These are phyloP conservation scores for Pseudodiploospora longispora DNA, from an alignment of 2,329 filamentous ascomycete genomes.

Conservation along the genomic window DNA sequence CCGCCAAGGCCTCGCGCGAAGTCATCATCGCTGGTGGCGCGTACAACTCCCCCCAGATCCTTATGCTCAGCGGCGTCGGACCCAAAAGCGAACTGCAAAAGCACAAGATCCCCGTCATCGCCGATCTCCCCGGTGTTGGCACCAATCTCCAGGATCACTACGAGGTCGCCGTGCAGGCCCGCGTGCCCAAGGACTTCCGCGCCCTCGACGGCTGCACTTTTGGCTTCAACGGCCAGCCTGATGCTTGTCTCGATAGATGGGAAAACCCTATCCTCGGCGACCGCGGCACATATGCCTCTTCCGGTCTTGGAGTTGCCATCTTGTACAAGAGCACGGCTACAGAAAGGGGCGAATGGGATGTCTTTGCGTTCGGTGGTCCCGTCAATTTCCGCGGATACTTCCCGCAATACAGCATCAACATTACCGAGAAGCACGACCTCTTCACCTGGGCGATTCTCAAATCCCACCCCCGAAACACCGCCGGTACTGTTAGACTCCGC, in stretches of 20 bases:
- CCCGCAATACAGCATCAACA: conserved; percentile 42
- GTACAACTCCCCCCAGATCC: conserved; percentile 45
- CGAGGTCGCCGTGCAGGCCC: conserved; percentile 30
- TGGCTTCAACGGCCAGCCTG: conserved; percentile 17
- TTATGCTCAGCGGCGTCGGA: conserved; percentile 43
- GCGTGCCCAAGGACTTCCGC: conserved; percentile 14
- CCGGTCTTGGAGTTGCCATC: conserved; percentile 45
- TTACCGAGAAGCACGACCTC: conserved; percentile 33
- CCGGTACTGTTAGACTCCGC: conserved; percentile 51
- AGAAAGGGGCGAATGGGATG: conserved; percentile 34
- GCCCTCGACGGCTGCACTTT: conserved; percentile 24
- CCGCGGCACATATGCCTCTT: conserved; percentile 30
- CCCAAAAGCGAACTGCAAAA: conserved; percentile 31
- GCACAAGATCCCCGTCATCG: conserved; percentile 34
- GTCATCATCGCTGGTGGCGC: conserved; percentile 42
- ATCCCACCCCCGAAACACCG: conserved; percentile 50
- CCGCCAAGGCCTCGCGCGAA: conserved; percentile 34
- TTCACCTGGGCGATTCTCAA: conserved; percentile 42
- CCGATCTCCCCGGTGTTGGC: conserved; percentile 51
- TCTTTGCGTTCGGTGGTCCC: conserved; percentile 47
- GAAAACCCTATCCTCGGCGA: conserved; percentile 17
- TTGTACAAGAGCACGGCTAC: conserved; percentile 26
- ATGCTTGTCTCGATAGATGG: conserved; percentile 31
- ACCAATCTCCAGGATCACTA: conserved; percentile 53
- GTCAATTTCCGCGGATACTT: conserved; percentile 50